phyloP scores from a whole-genome alignment of 1,284 basidiomycete genomes.

The Cerrena zonata region DNA sequence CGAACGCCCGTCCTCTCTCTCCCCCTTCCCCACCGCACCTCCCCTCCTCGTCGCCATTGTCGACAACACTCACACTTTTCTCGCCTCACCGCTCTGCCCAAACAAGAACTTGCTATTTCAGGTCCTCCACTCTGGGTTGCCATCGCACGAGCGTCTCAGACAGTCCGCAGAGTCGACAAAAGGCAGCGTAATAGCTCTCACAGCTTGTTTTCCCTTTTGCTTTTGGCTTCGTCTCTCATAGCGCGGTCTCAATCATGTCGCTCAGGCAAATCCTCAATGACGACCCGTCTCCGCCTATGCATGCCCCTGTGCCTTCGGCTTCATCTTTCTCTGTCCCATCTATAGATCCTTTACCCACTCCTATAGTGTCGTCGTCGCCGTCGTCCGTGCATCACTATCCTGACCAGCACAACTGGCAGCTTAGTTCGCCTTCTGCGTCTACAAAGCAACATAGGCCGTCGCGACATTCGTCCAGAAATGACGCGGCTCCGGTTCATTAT shows the following conservation, averaged over 20 bases:
- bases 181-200: slow-evolving; percentile 12
- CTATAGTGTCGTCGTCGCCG: neutral
- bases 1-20: neutral
- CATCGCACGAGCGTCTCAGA: slow-evolving; percentile 4
- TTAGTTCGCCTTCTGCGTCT: neutral
- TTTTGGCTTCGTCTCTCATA: slow-evolving; percentile 9
- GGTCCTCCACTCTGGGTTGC: neutral
- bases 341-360: neutral
- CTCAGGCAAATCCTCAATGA: slow-evolving; percentile 72
- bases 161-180: slow-evolving; percentile 8
- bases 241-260: slow-evolving; percentile 44
- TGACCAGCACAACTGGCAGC: neutral
- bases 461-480: neutral
- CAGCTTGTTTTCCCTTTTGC: slow-evolving; percentile 12
- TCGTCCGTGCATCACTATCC: neutral
- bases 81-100: neutral
- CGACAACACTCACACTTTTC: neutral
- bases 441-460: neutral
- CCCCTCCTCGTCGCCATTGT: neutral
- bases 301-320: slow-evolving; percentile 14
- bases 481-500: slow-evolving; percentile 3
- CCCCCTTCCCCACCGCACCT: neutral
- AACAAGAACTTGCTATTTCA: neutral
- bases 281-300: slow-evolving; percentile 37
- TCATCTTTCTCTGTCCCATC: slow-evolving; percentile 11